Evolutionary conservation across 1,139 yeast genomes (phyloP), one percentile per base, ranked within the genome.

Genomic region (Pneumocystis canis): DNA sequence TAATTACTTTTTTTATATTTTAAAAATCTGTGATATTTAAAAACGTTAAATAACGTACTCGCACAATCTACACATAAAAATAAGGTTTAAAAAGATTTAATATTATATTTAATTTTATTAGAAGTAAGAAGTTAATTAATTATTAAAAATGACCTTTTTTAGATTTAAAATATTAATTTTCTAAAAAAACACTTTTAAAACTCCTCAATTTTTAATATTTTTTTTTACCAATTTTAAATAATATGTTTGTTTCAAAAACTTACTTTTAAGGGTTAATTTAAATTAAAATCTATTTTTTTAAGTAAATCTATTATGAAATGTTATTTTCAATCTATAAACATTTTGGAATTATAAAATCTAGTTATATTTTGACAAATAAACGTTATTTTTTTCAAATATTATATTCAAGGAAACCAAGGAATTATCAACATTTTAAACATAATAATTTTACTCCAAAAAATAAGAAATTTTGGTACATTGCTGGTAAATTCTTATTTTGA

Each of bases 221-320:
- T n/a, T n/a, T n/a, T n/a, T n/a, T n/a, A n/a, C n/a, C n/a, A n/a
- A n/a, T n/a, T n/a, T n/a, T n/a, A n/a, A 39, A n/a, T 39, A 39
- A n/a, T 39, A 39, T 39, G 41, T n/a, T 16, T n/a, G n/a, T 39
- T 39, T 39, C 16, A 16, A 39, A 39, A 39, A 39, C 16, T 39
- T n/a, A 16, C 41, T 39, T 39, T 39, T 39, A 31, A 5, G 18
- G 6, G 4, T 16, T 53, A 16, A 53, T 30, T 53, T 53, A 3
- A 9, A 16, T 16, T 53, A 30, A 16, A 31, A 30, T 67, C 60
- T 73, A 75, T 37, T 37, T 37, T 16, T 37, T 37, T n/a, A n/a
- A n/a, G 40, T 11, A 33, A 33, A 14, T 37, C 16, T 37, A 14
- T 14, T 14, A 37, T 37, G 16, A 37, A 9, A 35, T 37, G 40